Base-by-base conservation (phyloP, 352 stramenopile species). In the Globisporangium paroecandrum region DNA sequence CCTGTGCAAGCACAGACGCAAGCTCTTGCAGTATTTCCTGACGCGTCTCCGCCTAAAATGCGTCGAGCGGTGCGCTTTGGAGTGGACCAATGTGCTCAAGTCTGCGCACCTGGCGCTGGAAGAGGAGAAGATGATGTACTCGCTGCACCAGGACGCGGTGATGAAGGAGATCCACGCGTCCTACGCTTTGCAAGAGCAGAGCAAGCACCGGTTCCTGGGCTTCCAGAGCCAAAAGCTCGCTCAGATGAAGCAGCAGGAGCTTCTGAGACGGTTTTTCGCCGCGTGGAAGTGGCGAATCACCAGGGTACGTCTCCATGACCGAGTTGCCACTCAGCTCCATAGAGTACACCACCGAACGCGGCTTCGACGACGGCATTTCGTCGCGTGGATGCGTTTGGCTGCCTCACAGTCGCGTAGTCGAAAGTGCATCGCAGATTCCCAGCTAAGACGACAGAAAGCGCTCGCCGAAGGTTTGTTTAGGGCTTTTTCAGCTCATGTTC, bases 31-130 rank as follows among this genome's bases (percentile, higher is more conserved):
- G 5, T 55, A 46, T 4, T 56, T 49, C 4, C 72, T 85, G 7
- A 61, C 62, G 6, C 58, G 54, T 0, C 62, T 84, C 4, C 72
- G 77, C 9, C 15, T 88, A 51, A 69, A 73, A 20, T 81, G 77
- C 43, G 47, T 75, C 0, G 69, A 83, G 47, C 69, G 68, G 10
- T 68, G 57, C 47, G 59, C 73, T 24, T 38, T 71, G 7, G 75
- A 85, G 29, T 89, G 80, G 80, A 57, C 70, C 1, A 62, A 76
- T 22, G 73, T 79, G 8, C 73, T 87, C n/a, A 75, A 75, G 46
- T 49, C 74, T 13, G 75, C 80, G 0, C 77, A 78, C 9, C 9
- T 54, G 2, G 77, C 78, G 4, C 72, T 89, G 58, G 75, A 87
- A 47, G 80, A 89, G 62, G 78, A 89, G 68, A 72, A 69, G 25